Conservation (phyloP, 192 early-diverging fungal species). For the Phlyctochytrium bullatum region DNA sequence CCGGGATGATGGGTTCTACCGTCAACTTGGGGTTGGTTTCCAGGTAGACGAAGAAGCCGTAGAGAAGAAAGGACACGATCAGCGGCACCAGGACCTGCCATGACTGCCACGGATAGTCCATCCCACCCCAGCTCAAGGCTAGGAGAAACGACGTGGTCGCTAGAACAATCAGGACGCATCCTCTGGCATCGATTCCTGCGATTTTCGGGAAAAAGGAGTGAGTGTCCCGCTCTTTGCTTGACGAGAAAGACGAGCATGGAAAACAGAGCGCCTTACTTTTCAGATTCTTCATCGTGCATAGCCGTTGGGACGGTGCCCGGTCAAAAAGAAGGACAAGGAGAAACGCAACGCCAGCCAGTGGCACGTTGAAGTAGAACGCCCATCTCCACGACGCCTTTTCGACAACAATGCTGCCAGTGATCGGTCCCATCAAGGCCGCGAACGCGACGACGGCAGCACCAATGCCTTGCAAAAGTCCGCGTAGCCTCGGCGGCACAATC, state of each 20-base stretch:
- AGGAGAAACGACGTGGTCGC: not conserved
- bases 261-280: not conserved
- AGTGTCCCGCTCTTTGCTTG: too few relatives aligned
- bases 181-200: not conserved
- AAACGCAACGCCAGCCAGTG: conserved; percentile 20
- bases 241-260: too few relatives aligned
- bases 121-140: not conserved
- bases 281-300: not conserved
- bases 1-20: not conserved
- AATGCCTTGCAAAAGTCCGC: conserved; percentile 13
- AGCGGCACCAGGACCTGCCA: not conserved
- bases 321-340: conserved; percentile 7
- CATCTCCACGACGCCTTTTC: conserved; percentile 41
- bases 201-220: too few relatives aligned
- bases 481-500: conserved; percentile 3
- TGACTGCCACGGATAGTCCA: not conserved
- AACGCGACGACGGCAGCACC: not conserved
- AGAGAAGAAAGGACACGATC: not conserved
- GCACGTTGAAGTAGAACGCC: conserved; percentile 68
- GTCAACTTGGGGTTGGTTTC: not conserved
- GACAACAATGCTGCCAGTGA: conserved; percentile 74
- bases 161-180: not conserved
- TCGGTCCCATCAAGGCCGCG: conserved; percentile 38
- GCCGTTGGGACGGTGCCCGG: not conserved
- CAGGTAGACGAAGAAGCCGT: not conserved